A percentile compares a stretch with the other conserved stretches of the same genome.
Conservation (phyloP, 495 filamentous ascomycete genomes). For the Copromyces sp. region DNA sequence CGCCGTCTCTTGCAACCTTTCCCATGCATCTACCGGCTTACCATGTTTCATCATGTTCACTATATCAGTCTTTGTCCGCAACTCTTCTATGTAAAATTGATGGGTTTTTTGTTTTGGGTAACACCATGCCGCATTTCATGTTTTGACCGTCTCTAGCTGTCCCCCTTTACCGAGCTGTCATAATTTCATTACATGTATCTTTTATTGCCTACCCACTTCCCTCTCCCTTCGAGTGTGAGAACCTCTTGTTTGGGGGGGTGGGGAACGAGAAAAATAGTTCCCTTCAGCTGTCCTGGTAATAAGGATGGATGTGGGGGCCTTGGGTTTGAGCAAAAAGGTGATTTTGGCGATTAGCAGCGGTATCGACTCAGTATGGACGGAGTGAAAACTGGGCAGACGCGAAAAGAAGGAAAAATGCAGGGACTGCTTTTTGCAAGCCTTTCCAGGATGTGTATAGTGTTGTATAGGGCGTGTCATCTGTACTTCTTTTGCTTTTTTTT, state of each 20-base stretch:
- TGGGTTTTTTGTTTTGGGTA: neutral
- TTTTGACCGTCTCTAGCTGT: neutral
- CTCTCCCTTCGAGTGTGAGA: neutral
- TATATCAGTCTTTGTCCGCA: neutral
- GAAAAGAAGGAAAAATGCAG: neutral
- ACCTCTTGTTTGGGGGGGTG: neutral
- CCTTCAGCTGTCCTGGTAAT: neutral
- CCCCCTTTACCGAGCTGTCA: neutral
- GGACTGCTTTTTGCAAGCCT: neutral
- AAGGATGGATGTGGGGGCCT: neutral
- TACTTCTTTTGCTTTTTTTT: neutral
- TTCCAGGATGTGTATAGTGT: neutral
- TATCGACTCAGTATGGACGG: neutral
- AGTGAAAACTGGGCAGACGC: neutral
- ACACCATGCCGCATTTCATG: neutral
- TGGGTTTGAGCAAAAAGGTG: neutral
- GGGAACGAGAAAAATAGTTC: neutral
- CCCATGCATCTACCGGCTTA: neutral
- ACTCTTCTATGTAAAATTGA: neutral
- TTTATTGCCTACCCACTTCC: neutral
- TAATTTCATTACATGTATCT: neutral
- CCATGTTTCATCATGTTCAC: neutral
- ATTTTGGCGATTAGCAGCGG: neutral
- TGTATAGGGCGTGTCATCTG: neutral
- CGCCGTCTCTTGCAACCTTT: slow-evolving; percentile 7